Conservation (phyloP, 2,329 filamentous ascomycete species). For the Blumeria graminis region DNA sequence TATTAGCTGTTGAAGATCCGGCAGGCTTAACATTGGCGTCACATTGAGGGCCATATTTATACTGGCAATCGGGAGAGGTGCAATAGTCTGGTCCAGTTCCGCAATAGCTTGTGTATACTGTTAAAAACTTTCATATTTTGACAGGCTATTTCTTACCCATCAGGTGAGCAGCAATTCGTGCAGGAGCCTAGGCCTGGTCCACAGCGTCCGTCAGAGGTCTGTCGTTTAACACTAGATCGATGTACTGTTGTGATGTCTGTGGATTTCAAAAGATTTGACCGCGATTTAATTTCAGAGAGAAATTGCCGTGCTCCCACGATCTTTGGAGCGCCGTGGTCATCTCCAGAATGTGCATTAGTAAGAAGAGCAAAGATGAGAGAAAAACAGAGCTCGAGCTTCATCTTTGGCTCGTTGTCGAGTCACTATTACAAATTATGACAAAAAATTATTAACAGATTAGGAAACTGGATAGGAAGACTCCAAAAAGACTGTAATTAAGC, state of each 20-base stretch:
- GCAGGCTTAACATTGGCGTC: conserved; percentile 30
- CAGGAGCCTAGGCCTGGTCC: conserved; percentile 11
- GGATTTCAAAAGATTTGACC: conserved; percentile 4
- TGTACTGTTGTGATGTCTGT: neutral
- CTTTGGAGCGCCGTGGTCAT: conserved; percentile 7
- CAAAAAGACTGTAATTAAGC: too few relatives aligned
- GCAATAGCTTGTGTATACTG: conserved; percentile 8
- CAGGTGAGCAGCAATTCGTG: conserved; percentile 11
- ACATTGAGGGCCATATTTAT: conserved; percentile 34
- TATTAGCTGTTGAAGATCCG: conserved; percentile 28
- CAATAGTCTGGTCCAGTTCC: conserved; percentile 24
- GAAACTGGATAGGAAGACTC: too few relatives aligned
- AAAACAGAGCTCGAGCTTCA: neutral
- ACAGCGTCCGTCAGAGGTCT: conserved; percentile 8
- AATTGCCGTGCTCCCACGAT: conserved; percentile 11
- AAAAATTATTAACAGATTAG: too few relatives aligned
- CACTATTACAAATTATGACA: too few relatives aligned
- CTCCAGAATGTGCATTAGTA: conserved; percentile 7
- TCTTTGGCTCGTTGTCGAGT: neutral
- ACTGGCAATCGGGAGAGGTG: conserved; percentile 34
- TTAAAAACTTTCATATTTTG: neutral
- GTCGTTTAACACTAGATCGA: conserved; percentile 1
- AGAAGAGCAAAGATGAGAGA: conserved; percentile 4
- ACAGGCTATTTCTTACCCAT: conserved; percentile 7
- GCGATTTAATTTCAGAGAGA: conserved; percentile 9